phyloP scores from a whole-genome alignment of 2,329 filamentous ascomycete genomes.

The Pezicula neosporulosa region DNA sequence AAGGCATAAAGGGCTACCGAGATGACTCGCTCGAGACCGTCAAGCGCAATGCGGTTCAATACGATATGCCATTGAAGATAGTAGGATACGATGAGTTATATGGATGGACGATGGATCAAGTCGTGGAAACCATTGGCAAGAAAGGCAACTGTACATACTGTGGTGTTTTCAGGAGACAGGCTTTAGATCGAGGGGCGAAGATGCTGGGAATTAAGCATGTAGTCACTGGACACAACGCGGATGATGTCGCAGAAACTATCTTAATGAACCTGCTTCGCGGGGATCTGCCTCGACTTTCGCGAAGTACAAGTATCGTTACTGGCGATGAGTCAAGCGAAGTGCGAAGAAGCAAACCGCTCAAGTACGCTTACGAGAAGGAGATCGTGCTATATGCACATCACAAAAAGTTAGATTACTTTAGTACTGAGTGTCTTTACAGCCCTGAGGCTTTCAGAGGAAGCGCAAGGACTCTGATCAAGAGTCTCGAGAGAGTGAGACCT shows the following conservation, averaged over 20 bases:
- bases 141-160: slow-evolving; percentile 99
- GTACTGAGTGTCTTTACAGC: slow-evolving; percentile 96
- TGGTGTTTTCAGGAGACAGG: slow-evolving; percentile 91
- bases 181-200: slow-evolving; percentile 86
- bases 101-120: slow-evolving; percentile 99
- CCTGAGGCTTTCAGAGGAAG: slow-evolving; percentile 95
- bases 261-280: slow-evolving; percentile 95
- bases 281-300: slow-evolving; percentile 80
- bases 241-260: slow-evolving; percentile 95
- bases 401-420: slow-evolving; percentile 96
- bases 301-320: slow-evolving; percentile 88
- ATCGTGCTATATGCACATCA: slow-evolving; percentile 97
- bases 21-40: slow-evolving; percentile 97
- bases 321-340: slow-evolving; percentile 77
- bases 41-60: slow-evolving; percentile 87
- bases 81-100: slow-evolving; percentile 93
- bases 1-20: slow-evolving; percentile 94
- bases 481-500: slow-evolving; percentile 85
- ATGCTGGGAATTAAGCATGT: slow-evolving; percentile 87
- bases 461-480: slow-evolving; percentile 89
- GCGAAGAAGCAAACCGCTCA: slow-evolving; percentile 92
- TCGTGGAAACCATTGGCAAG: slow-evolving; percentile 93
- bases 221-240: slow-evolving; percentile 95
- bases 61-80: slow-evolving; percentile 87
- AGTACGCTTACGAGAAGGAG: slow-evolving; percentile 98